phyloP scores from a whole-genome alignment of 2,329 filamentous ascomycete species.

The Fusarium subtropicale region DNA sequence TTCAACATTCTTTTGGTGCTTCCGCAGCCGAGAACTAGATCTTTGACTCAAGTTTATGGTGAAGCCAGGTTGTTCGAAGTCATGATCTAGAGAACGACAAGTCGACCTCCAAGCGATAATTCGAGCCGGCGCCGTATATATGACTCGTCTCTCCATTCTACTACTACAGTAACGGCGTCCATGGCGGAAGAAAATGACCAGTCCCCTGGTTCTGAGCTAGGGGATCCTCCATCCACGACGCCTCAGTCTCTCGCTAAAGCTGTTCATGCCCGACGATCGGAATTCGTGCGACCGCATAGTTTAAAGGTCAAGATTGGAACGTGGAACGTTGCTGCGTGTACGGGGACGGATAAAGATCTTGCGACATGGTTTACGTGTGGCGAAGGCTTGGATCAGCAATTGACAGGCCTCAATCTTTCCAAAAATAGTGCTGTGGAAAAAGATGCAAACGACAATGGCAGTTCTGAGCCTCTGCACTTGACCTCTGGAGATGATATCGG shows the following conservation, averaged over 20 bases:
- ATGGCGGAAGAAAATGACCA: conserved; percentile 47
- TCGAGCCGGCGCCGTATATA: conserved; percentile 41
- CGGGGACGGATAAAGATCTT: conserved; percentile 88
- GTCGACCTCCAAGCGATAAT: conserved; percentile 40
- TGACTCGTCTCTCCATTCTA: conserved; percentile 27
- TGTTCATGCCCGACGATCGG: conserved; percentile 77
- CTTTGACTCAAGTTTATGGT: conserved; percentile 7
- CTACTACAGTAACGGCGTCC: conserved; percentile 43
- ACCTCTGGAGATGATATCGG: conserved; percentile 77
- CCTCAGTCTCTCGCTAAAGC: conserved; percentile 71
- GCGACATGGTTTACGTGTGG: conserved; percentile 88
- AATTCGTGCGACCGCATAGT: conserved; percentile 80
- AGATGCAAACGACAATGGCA: conserved; percentile 50
- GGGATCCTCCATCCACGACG: conserved; percentile 57
- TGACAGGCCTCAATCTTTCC: conserved; percentile 66
- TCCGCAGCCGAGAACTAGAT: not conserved
- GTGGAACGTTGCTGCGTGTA: conserved; percentile 92
- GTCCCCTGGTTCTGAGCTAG: conserved; percentile 56
- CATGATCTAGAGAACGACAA: conserved; percentile 53
- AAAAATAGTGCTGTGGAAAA: conserved; percentile 53
- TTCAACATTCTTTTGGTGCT: conserved; percentile 31
- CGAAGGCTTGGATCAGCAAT: conserved; percentile 72
- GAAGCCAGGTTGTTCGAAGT: conserved; percentile 38
- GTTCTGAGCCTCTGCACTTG: conserved; percentile 55
- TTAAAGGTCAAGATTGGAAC: conserved; percentile 90